These are phyloP conservation scores for Talinum fruticosum DNA, from an alignment of 148 eudicot species.

Conservation along the genomic window DNA sequence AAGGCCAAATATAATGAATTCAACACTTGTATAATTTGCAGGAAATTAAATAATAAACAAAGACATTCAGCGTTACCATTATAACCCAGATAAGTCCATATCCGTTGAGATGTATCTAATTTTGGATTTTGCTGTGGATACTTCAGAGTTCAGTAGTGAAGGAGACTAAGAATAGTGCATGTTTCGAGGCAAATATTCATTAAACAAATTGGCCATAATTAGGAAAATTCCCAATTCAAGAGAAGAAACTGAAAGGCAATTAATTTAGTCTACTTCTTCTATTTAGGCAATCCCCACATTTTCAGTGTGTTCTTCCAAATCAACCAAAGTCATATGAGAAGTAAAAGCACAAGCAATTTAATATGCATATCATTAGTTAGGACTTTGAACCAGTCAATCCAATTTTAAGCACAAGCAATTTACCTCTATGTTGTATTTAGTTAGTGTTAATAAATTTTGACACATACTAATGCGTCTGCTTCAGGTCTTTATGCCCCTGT, in stretches of 20 bases:
- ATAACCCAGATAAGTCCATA: background rate
- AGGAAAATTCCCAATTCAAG: too few relatives aligned
- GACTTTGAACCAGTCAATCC: constrained; percentile 2
- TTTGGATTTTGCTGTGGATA: too few relatives aligned
- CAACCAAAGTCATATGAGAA: background rate
- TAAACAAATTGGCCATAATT: too few relatives aligned
- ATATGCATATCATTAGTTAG: background rate
- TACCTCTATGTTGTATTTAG: too few relatives aligned
- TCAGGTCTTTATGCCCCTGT: too few relatives aligned
- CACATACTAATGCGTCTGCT: too few relatives aligned
- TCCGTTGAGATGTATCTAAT: too few relatives aligned
- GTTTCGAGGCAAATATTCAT: background rate
- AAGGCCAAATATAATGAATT: constrained; percentile 8
- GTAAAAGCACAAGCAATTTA: background rate
- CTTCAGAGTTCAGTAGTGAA: background rate
- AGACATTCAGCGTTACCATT: background rate
- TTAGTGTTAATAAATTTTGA: too few relatives aligned
- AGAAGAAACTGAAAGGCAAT: too few relatives aligned
- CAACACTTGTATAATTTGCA: background rate
- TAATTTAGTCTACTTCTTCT: too few relatives aligned
- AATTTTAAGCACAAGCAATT: too few relatives aligned
- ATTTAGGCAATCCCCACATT: background rate
- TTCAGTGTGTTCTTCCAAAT: background rate
- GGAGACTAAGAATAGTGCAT: background rate
- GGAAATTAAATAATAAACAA: background rate